These are phyloP conservation scores for Citrus inodora DNA, from an alignment of 345 rosid species.

Conservation along the genomic window DNA sequence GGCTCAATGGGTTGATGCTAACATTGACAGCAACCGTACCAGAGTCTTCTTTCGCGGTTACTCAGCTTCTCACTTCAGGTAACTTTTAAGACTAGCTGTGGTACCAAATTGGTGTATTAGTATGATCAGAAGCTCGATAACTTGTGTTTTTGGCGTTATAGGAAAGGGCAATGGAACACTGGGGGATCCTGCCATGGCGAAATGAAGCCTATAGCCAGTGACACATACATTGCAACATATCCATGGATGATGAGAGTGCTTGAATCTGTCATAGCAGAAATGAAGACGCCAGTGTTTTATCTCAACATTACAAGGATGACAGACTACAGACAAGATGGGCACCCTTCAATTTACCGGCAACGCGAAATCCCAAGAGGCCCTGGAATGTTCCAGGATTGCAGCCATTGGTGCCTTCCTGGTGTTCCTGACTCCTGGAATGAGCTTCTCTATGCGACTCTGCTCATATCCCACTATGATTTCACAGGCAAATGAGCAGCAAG, in stretches of 20 bases:
- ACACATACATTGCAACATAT: constrained; percentile 38
- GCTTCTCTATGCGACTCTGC: constrained; percentile 57
- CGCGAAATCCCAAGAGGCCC: constrained; percentile 19
- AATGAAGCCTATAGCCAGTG: constrained; percentile 41
- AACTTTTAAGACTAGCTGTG: not conserved
- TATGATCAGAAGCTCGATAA: not conserved
- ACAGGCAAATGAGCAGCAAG: not conserved
- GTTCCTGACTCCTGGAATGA: constrained; percentile 84
- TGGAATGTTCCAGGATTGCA: constrained; percentile 57
- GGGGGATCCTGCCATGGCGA: constrained; percentile 61
- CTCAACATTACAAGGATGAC: constrained; percentile 75
- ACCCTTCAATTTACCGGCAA: constrained; percentile 61
- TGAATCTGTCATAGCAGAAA: constrained; percentile 58
- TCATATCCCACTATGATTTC: constrained; percentile 30
- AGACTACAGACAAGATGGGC: constrained; percentile 63
- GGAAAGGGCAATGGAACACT: constrained; percentile 60
- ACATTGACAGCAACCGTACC: constrained; percentile 45
- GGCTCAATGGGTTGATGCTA: constrained; percentile 73
- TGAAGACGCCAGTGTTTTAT: constrained; percentile 68
- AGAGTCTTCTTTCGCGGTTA: constrained; percentile 69
- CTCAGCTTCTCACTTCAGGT: constrained; percentile 85
- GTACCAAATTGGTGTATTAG: not conserved
- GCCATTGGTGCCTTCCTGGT: constrained; percentile 85
- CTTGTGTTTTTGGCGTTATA: constrained; percentile 15
- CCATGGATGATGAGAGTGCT: constrained; percentile 72